These are phyloP conservation scores for Acer campestre DNA, from an alignment of 345 rosid species.

Conservation along the genomic window DNA sequence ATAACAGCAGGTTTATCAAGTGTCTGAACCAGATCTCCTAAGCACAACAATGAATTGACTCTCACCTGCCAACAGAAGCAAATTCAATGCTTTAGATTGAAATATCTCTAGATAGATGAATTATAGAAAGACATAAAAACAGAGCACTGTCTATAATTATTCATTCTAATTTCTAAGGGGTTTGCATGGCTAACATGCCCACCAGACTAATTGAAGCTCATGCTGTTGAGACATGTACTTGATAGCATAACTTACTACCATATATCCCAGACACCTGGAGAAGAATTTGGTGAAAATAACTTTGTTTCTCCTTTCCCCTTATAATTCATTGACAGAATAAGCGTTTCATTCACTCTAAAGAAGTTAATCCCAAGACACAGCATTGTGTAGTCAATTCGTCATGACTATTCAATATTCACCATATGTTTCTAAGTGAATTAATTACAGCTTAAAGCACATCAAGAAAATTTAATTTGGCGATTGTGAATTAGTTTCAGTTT, in stretches of 20 bases:
- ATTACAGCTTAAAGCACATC: not conserved
- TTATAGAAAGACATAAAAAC: not conserved
- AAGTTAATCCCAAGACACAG: not conserved
- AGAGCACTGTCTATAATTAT: not conserved
- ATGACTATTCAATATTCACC: not conserved
- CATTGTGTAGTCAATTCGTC: not conserved
- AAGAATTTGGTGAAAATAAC: not conserved
- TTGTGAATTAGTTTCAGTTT: not conserved
- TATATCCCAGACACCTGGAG: not conserved
- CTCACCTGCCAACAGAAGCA: conserved; percentile 64
- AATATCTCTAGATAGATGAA: conserved; percentile 1
- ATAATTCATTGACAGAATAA: not conserved
- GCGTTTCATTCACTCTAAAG: not conserved
- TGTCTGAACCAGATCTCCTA: conserved; percentile 67
- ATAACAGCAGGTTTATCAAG: conserved; percentile 78
- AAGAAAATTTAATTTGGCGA: not conserved
- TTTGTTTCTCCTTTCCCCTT: not conserved
- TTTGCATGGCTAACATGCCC: not conserved
- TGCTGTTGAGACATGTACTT: not conserved
- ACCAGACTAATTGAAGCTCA: not conserved
- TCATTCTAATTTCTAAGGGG: not conserved
- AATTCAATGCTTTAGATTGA: conserved; percentile 20
- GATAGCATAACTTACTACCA: not conserved
- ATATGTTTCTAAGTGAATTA: not conserved
- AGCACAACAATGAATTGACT: conserved; percentile 90